A percentile compares a stretch with the other conserved stretches of the same genome.
phyloP scores from a whole-genome alignment of 2,329 filamentous ascomycete genomes.

The Arthrobotrys sphaeroides region DNA sequence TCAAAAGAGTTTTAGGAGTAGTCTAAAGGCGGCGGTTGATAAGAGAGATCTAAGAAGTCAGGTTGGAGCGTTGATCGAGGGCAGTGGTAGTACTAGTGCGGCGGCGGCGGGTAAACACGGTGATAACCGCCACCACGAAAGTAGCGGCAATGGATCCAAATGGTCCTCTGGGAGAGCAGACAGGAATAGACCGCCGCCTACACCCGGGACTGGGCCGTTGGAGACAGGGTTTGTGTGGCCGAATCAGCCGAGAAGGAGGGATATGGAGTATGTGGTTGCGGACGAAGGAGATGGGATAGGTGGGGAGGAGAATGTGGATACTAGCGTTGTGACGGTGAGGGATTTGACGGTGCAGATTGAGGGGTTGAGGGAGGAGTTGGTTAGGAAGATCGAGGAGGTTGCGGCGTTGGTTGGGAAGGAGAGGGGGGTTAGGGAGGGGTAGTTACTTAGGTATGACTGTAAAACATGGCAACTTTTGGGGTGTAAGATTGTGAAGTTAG shows the following conservation, averaged over 20 bases:
- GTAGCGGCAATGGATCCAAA: not conserved
- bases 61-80: conserved; percentile 29
- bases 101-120: not conserved
- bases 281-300: conserved; percentile 3
- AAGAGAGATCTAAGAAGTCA: conserved; percentile 32
- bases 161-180: not conserved
- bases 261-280: conserved; percentile 1
- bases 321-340: conserved; percentile 28
- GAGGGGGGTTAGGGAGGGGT: not conserved
- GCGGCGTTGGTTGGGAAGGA: conserved; percentile 3
- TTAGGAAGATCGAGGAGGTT: conserved; percentile 41
- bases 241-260: not conserved
- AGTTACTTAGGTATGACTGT: not conserved
- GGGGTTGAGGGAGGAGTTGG: conserved; percentile 33
- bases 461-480: not conserved
- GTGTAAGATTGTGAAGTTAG: not conserved
- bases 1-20: conserved; percentile 21
- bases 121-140: not conserved
- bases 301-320: conserved; percentile 35
- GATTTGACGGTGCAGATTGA: conserved; percentile 49
- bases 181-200: conserved; percentile 21
- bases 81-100: conserved; percentile 5
- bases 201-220: conserved; percentile 34
- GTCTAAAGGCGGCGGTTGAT: conserved; percentile 13
- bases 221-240: not conserved